Evolutionary conservation across 495 filamentous ascomycete genomes (phyloP).

Genomic region (Penicillium turbatum): DNA sequence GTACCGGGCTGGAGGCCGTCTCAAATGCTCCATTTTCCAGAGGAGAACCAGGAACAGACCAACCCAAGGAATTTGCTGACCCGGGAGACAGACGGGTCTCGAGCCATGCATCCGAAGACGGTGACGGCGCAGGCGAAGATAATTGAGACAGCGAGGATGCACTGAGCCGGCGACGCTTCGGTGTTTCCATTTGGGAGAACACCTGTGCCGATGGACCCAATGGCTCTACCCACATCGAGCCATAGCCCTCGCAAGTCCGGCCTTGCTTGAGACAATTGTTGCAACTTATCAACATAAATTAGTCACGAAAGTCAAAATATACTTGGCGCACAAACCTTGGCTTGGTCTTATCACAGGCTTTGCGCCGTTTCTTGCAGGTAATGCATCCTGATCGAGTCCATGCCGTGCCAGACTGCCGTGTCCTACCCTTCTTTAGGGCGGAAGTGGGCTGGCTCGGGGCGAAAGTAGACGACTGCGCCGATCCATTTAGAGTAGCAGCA

Average conservation of each 20-base stretch:
- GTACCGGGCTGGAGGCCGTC: not conserved
- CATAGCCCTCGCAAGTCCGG: constrained; percentile 41
- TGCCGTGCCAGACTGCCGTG: constrained; percentile 32
- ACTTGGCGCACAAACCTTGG: constrained; percentile 28
- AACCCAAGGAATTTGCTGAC: constrained; percentile 1
- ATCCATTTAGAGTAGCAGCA: constrained; percentile 12
- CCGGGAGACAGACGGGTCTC: constrained; percentile 11
- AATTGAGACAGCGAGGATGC: constrained; percentile 3
- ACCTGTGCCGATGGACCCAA: constrained; percentile 33
- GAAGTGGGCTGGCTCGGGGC: constrained; percentile 4
- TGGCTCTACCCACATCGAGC: constrained; percentile 41
- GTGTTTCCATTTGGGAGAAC: constrained; percentile 23
- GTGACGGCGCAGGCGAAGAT: constrained; percentile 21
- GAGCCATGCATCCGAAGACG: constrained; percentile 15
- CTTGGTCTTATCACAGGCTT: constrained; percentile 44
- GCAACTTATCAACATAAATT: constrained; percentile 24
- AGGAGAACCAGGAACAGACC: constrained; percentile 12
- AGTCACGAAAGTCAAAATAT: not conserved
- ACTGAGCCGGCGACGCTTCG: constrained; percentile 29
- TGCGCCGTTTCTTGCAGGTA: constrained; percentile 43
- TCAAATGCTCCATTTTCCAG: not conserved
- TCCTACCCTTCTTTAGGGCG: constrained; percentile 21
- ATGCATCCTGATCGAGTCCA: constrained; percentile 45
- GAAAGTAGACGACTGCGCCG: constrained; percentile 3
- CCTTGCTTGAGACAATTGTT: constrained; percentile 39